A percentile compares a stretch with the other conserved stretches of the same genome.
Conservation (phyloP, 2,329 filamentous ascomycete species). For the Periconia sp. region DNA sequence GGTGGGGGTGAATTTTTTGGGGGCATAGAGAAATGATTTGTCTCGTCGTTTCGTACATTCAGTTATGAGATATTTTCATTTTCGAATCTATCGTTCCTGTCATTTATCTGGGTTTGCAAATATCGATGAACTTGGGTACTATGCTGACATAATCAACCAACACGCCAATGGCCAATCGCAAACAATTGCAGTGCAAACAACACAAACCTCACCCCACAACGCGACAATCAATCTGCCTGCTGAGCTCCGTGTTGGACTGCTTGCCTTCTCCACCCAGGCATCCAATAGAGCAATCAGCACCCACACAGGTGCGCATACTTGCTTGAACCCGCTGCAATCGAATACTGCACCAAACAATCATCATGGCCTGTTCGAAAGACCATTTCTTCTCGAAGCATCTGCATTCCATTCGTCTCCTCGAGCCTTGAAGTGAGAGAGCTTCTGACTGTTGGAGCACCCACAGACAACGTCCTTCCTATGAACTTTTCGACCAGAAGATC, state of each 20-base stretch:
- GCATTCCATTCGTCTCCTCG: slow-evolving; percentile 6
- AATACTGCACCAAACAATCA: slow-evolving; percentile 3
- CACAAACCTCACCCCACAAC: slow-evolving; percentile 23
- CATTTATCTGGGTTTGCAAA: too few relatives aligned
- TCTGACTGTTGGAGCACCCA: not conserved
- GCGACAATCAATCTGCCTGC: slow-evolving; percentile 11
- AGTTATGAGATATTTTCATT: not conserved
- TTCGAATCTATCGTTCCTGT: too few relatives aligned
- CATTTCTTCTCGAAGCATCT: slow-evolving; percentile 7
- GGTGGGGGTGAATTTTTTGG: too few relatives aligned
- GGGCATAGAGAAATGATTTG: too few relatives aligned
- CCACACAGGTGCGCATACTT: slow-evolving; percentile 22
- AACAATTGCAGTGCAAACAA: slow-evolving; percentile 26
- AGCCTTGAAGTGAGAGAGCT: slow-evolving; percentile 15
- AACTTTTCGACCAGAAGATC: slow-evolving; percentile 7
- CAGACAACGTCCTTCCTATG: not conserved
- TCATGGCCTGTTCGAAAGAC: slow-evolving; percentile 19
- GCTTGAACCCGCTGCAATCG: slow-evolving; percentile 4
- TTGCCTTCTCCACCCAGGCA: slow-evolving; percentile 18
- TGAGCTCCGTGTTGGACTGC: slow-evolving; percentile 8
- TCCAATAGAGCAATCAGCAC: slow-evolving; percentile 29
- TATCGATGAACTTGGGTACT: too few relatives aligned
- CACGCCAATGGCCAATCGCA: not conserved
- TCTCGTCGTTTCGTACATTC: too few relatives aligned
- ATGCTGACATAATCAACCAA: not conserved